These are phyloP conservation scores for Volutella citrinella DNA, from an alignment of 2,329 filamentous ascomycete genomes.

Conservation along the genomic window DNA sequence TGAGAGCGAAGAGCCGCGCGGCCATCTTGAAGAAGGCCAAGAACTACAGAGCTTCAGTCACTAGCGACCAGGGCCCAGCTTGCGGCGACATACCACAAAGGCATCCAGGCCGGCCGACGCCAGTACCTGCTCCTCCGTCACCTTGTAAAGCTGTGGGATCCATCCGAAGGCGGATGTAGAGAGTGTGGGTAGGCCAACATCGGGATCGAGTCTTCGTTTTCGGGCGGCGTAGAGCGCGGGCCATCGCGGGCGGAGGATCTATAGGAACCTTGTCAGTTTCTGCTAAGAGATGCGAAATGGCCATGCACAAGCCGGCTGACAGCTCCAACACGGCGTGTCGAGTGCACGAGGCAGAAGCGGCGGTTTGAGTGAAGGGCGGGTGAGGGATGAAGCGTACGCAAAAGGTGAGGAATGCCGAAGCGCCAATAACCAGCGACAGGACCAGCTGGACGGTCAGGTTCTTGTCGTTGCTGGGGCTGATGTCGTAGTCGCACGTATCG, in stretches of 20 bases:
- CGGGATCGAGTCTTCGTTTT: slow-evolving; percentile 66
- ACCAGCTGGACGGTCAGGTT: slow-evolving; percentile 64
- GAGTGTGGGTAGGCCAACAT: slow-evolving; percentile 67
- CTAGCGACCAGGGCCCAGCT: no score
- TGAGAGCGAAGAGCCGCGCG: slow-evolving; percentile 74
- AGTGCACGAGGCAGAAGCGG: background rate
- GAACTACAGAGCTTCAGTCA: slow-evolving; percentile 61
- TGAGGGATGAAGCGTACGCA: slow-evolving; percentile 53
- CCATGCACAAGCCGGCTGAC: no score
- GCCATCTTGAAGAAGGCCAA: slow-evolving; percentile 95
- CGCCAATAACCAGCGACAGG: slow-evolving; percentile 67
- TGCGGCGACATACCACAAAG: slow-evolving; percentile 76
- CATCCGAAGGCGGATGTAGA: slow-evolving; percentile 87
- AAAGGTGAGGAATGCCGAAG: slow-evolving; percentile 71
- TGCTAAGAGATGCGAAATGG: no score
- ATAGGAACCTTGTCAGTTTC: no score
- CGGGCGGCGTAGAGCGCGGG: slow-evolving; percentile 85
- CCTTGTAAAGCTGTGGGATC: slow-evolving; percentile 80
- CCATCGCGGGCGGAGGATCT: slow-evolving; percentile 90
- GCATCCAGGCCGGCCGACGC: slow-evolving; percentile 90
- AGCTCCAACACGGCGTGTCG: no score
- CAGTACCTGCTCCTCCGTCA: slow-evolving; percentile 86
- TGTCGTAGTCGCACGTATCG: slow-evolving; percentile 19
- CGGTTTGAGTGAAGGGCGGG: background rate
- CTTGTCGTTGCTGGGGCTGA: slow-evolving; percentile 31